Evolutionary conservation across 495 filamentous ascomycete species (phyloP), one percentile per base, ranked within the genome.

Genomic region (Lophium mytilinum): DNA sequence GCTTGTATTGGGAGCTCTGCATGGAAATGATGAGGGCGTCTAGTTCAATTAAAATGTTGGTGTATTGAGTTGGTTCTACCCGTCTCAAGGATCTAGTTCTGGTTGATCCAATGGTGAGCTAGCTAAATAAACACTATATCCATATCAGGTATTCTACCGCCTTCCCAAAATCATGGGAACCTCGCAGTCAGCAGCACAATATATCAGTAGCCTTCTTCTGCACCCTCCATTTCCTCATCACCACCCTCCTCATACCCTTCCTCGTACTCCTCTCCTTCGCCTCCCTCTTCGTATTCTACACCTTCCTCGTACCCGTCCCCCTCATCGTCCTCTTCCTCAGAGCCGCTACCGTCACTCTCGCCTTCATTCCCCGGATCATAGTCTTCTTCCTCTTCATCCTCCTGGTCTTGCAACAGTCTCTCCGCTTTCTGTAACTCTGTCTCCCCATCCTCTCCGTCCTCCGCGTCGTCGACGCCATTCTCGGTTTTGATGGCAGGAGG

Each of bases 331-430:
- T 77, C 78, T 3, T 78, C 77, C 0, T 74, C 76, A 0, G 68
- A 74, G 33, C 59, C 67, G 57, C 61, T 64, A 0, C 79, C 76
- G n/a, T 76, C 78, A 55, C 73, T 87, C 19, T 88, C 88, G 57
- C 83, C 89, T 7, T 62, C 63, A 21, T 45, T 60, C 3, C 56
- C 65, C 7, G 61, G 61, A 45, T 64, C 61, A 49, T 64, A 64
- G 37, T 95, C 91, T 69, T 95, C 91, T 62, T 92, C 90, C 21
- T 89, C 82, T 64, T 94, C 89, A 55, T 95, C 90, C 59, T 90
- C 86, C 50, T 78, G 74, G 66, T 83, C 80, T 61, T 74, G 79
- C 78, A 76, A 49, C 55, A 79, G 79, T 65, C 77, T 81, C 75
- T 84, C 81, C 19, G 79, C 90, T 75, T 80, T 91, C 71, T 80